phyloP scores from a whole-genome alignment of 352 stramenopile species.

The Globisporangium abappressorium region DNA sequence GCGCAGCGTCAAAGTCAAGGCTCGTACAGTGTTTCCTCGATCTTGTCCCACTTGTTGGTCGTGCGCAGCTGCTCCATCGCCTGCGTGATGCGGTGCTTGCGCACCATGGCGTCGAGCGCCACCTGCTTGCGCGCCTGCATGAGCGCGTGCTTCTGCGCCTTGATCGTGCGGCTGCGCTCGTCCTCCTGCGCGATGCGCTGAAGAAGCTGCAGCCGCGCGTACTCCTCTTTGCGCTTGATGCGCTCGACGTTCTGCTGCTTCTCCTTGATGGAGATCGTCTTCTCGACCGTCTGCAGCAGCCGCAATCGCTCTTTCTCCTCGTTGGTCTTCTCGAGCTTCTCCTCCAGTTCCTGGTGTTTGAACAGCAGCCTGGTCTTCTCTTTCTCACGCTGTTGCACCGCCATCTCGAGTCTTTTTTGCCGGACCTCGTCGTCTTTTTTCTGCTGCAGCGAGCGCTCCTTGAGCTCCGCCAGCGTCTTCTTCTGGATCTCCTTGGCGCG shows the following conservation, averaged over 20 bases:
- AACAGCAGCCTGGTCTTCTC: constrained; percentile 33
- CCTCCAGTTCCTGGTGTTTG: constrained; percentile 42
- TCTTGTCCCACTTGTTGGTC: constrained; percentile 75
- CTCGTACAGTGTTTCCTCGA: constrained; percentile 73
- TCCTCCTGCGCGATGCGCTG: constrained; percentile 59
- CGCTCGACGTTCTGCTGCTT: constrained; percentile 71
- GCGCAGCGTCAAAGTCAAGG: constrained; percentile 10
- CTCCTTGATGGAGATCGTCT: constrained; percentile 46
- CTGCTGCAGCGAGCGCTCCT: constrained; percentile 52
- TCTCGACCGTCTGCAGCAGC: constrained; percentile 51
- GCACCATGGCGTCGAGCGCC: constrained; percentile 55
- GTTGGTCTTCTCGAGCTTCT: constrained; percentile 38
- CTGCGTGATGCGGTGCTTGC: constrained; percentile 65
- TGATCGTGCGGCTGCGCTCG: constrained; percentile 51
- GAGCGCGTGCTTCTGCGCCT: constrained; percentile 58
- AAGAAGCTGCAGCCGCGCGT: constrained; percentile 56
- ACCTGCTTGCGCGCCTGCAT: constrained; percentile 61
- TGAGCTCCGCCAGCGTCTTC: constrained; percentile 54
- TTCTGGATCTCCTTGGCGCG: constrained; percentile 58
- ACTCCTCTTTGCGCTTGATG: constrained; percentile 70
- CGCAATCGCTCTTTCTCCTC: constrained; percentile 46
- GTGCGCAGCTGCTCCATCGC: constrained; percentile 62
- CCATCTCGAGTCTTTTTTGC: constrained; percentile 57
- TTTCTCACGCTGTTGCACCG: constrained; percentile 37
- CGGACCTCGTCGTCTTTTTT: constrained; percentile 69